Evolutionary conservation across 768 basidiomycete species (phyloP).

Genomic region (Candolleomyces efflorescens): DNA sequence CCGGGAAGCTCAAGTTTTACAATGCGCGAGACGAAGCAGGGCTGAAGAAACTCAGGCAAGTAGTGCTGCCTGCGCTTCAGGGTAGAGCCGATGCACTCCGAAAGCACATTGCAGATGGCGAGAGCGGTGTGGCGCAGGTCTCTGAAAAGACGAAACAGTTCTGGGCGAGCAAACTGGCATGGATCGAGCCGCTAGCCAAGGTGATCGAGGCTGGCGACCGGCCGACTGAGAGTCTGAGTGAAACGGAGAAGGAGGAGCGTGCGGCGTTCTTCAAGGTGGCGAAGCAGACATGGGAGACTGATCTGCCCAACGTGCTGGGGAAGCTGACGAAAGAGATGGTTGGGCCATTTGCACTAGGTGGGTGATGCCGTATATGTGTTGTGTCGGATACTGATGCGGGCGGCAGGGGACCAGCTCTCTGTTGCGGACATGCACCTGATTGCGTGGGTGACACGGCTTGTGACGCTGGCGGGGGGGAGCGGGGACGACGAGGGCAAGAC

Average conservation of each 20-base stretch:
- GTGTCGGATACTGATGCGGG: background rate
- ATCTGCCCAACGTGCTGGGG: slow-evolving; percentile 40
- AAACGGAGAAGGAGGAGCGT: slow-evolving; percentile 34
- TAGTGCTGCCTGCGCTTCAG: slow-evolving; percentile 36
- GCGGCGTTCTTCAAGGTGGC: slow-evolving; percentile 48
- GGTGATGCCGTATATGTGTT: slow-evolving; percentile 14
- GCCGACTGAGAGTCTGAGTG: slow-evolving; percentile 32
- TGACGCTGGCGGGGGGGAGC: slow-evolving; percentile 52
- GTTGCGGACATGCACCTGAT: slow-evolving; percentile 79
- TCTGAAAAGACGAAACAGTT: slow-evolving; percentile 60
- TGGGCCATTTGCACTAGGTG: slow-evolving; percentile 65
- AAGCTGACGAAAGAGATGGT: slow-evolving; percentile 53
- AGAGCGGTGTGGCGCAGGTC: slow-evolving; percentile 41
- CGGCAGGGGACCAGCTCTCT: slow-evolving; percentile 75
- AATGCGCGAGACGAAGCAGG: slow-evolving; percentile 56
- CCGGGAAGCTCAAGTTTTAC: slow-evolving; percentile 52
- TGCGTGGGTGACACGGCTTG: slow-evolving; percentile 66
- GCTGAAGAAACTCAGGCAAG: slow-evolving; percentile 43
- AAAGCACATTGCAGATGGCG: slow-evolving; percentile 48
- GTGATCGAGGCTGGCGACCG: slow-evolving; percentile 45
- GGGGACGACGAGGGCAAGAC: slow-evolving; percentile 46
- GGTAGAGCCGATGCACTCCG: slow-evolving; percentile 48
- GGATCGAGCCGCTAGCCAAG: slow-evolving; percentile 37
- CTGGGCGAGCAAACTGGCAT: slow-evolving; percentile 54
- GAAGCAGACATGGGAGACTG: slow-evolving; percentile 48